These are phyloP conservation scores for Lichtheimia ornata DNA, from an alignment of 371 early-diverging fungal genomes.

Conservation along the genomic window DNA sequence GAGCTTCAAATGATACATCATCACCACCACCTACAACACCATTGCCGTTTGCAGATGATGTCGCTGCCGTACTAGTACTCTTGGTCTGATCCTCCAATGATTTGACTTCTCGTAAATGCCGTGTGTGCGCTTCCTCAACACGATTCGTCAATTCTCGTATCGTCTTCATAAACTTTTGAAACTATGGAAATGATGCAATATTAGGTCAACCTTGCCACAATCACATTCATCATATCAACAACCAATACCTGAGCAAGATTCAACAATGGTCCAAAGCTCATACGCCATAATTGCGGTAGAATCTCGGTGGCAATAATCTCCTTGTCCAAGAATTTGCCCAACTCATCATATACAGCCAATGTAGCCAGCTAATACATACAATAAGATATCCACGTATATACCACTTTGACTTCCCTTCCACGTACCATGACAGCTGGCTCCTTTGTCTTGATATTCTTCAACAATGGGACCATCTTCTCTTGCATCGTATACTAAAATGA, in stretches of 20 bases:
- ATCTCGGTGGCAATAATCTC: slow-evolving; percentile 77
- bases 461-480: slow-evolving; percentile 75
- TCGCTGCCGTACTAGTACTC: slow-evolving; percentile 28
- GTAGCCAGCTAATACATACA: slow-evolving; percentile 59
- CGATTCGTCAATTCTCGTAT: slow-evolving; percentile 63
- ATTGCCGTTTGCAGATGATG: slow-evolving; percentile 6
- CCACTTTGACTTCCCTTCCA: slow-evolving; percentile 3
- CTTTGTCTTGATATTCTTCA: slow-evolving; percentile 76
- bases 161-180: slow-evolving; percentile 70
- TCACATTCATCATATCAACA: background rate
- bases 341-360: slow-evolving; percentile 80
- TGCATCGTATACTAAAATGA: slow-evolving; percentile 57
- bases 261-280: slow-evolving; percentile 72
- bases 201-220: background rate
- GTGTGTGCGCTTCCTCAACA: slow-evolving; percentile 69
- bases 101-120: slow-evolving; percentile 63
- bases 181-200: slow-evolving; percentile 40
- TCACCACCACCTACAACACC: slow-evolving; percentile 11
- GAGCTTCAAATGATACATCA: slow-evolving; percentile 34
- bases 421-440: slow-evolving; percentile 77
- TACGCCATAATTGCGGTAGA: slow-evolving; percentile 79
- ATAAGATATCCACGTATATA: background rate
- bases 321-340: slow-evolving; percentile 73
- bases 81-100: slow-evolving; percentile 61
- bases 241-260: slow-evolving; percentile 66